Percentiles rank a stretch among this genome's conserved stretches.
Evolutionary conservation across 176 grass and related monocot species (phyloP).

Genomic region (Oryza rufipogon): DNA sequence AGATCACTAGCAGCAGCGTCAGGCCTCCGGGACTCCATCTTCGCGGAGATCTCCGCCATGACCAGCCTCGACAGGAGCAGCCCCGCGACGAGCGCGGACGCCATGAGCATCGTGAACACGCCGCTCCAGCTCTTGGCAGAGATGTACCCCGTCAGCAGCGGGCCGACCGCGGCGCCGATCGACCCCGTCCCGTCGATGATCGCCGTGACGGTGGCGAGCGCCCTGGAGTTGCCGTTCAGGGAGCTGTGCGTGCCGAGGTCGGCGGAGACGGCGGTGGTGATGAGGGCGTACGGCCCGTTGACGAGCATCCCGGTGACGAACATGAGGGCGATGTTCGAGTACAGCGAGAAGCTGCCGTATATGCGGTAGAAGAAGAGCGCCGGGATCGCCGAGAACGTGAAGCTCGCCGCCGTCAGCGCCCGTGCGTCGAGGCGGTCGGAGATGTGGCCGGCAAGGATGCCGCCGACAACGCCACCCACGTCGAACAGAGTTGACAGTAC

Average conservation of each 20-base stretch:
- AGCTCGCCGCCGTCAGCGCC: constrained; percentile 74
- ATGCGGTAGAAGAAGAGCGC: constrained; percentile 81
- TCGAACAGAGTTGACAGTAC: constrained; percentile 76
- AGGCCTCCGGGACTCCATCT: constrained; percentile 51
- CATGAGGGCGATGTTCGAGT: constrained; percentile 68
- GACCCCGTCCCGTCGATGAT: constrained; percentile 89
- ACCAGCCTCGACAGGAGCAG: constrained; percentile 70
- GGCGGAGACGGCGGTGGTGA: constrained; percentile 80
- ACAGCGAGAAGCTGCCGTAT: constrained; percentile 64
- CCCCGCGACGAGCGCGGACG: constrained; percentile 66
- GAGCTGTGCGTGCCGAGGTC: constrained; percentile 89
- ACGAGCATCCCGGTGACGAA: constrained; percentile 70
- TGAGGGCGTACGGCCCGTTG: constrained; percentile 80
- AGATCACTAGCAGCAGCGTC: constrained; percentile 33
- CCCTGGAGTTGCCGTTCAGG: constrained; percentile 73
- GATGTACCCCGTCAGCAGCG: constrained; percentile 88
- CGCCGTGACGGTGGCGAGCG: constrained; percentile 82
- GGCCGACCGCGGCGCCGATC: constrained; percentile 73
- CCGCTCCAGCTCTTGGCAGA: constrained; percentile 74
- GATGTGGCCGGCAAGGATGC: constrained; percentile 83
- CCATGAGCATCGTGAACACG: constrained; percentile 88
- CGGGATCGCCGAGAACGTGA: constrained; percentile 76
- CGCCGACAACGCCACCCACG: constrained; percentile 73
- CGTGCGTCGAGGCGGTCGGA: constrained; percentile 72
- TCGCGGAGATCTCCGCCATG: constrained; percentile 55